A percentile compares a stretch with the other conserved stretches of the same genome.
Conservation (phyloP, 148 eudicot genomes). For the Fagopyrum tataricum region DNA sequence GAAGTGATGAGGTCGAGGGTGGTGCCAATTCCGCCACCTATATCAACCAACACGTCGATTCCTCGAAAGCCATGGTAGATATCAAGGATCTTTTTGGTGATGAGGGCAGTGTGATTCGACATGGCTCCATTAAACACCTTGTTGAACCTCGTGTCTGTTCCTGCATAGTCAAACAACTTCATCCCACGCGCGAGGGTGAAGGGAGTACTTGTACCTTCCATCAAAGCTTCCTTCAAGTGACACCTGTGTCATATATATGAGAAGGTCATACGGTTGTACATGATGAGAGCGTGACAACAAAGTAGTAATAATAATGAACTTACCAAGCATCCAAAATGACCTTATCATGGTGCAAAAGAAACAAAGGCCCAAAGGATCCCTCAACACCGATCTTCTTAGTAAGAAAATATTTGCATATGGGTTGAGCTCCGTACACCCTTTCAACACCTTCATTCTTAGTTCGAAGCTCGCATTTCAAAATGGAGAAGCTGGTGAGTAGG, state of each 20-base stretch:
- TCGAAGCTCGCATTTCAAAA: slow-evolving; percentile 13
- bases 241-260: slow-evolving; percentile 11
- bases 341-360: neutral
- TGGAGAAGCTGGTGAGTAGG: slow-evolving; percentile 17
- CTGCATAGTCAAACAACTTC: slow-evolving; percentile 11
- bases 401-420: slow-evolving; percentile 15
- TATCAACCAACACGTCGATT: slow-evolving; percentile 23
- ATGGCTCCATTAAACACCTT: slow-evolving; percentile 19
- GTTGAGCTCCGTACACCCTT: slow-evolving; percentile 22
- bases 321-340: neutral
- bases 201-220: slow-evolving; percentile 19
- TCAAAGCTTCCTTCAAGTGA: slow-evolving; percentile 18
- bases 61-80: slow-evolving; percentile 18
- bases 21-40: slow-evolving; percentile 22
- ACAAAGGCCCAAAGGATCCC: slow-evolving; percentile 8
- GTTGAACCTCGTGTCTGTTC: slow-evolving; percentile 8
- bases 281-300: no score
- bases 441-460: slow-evolving; percentile 10
- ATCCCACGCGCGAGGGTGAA: slow-evolving; percentile 16
- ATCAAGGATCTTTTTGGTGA: slow-evolving; percentile 14
- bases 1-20: slow-evolving; percentile 16
- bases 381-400: slow-evolving; percentile 13
- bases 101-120: slow-evolving; percentile 10
- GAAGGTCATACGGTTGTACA: no score
- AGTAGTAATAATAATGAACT: neutral